Conservation (phyloP, 2,329 filamentous ascomycete genomes). For the Pseudogymnoascus sp. region DNA sequence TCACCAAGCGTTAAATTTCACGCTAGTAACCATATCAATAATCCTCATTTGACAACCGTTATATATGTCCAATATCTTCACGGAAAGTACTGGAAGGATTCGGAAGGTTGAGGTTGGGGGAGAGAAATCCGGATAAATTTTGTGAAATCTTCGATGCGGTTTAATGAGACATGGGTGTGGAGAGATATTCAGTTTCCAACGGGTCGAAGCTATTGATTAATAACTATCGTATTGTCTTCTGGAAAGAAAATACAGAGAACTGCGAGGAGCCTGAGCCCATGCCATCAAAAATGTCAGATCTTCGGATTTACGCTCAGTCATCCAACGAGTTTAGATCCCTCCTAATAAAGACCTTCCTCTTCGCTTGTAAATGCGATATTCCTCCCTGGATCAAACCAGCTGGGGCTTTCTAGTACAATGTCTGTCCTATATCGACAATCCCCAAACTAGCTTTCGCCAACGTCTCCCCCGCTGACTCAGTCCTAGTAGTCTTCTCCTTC, state of each 20-base stretch:
- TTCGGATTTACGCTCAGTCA: neutral
- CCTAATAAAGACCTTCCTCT: neutral
- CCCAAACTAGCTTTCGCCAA: neutral
- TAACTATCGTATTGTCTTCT: neutral
- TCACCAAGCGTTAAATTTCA: no score
- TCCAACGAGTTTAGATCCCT: neutral
- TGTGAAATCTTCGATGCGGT: neutral
- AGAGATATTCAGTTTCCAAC: neutral
- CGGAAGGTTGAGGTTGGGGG: no score
- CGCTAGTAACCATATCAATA: no score
- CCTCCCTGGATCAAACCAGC: neutral
- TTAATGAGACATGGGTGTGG: neutral
- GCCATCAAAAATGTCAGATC: conserved; percentile 3
- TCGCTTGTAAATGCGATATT: neutral
- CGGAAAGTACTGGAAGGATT: no score
- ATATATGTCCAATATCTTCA: no score
- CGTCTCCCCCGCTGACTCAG: neutral
- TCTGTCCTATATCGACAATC: neutral
- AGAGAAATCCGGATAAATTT: neutral
- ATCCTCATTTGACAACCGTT: no score
- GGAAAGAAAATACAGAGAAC: neutral
- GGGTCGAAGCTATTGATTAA: neutral
- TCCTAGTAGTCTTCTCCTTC: conserved; percentile 15
- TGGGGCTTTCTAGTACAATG: neutral
- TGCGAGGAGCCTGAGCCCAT: neutral